Evolutionary conservation across 306 rosid genomes (phyloP).

Genomic region (Carpinus fangiana): DNA sequence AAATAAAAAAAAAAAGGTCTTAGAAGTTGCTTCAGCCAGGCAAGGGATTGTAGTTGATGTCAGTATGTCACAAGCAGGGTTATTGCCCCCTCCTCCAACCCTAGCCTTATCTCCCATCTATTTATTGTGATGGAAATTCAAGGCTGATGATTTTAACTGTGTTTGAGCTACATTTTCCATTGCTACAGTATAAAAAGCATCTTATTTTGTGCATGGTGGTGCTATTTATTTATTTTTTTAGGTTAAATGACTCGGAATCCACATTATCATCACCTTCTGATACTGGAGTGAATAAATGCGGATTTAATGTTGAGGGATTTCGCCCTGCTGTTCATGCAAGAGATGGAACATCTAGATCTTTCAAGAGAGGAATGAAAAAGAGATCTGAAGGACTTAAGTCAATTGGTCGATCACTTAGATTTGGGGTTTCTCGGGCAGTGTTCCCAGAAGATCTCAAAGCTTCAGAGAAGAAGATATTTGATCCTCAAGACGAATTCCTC

Average conservation of each 20-base stretch:
- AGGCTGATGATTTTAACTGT: slow-evolving; percentile 18
- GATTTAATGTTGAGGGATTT: slow-evolving; percentile 67
- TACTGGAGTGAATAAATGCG: slow-evolving; percentile 62
- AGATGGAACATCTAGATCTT: slow-evolving; percentile 72
- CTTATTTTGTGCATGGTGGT: slow-evolving; percentile 22
- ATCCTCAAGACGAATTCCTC: slow-evolving; percentile 89
- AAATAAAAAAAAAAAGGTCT: neutral
- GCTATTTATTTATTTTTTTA: slow-evolving; percentile 38
- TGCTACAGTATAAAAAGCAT: slow-evolving; percentile 21
- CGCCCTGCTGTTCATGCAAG: slow-evolving; percentile 54
- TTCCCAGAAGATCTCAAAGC: slow-evolving; percentile 94
- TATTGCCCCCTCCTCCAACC: neutral
- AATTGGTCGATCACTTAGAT: slow-evolving; percentile 80
- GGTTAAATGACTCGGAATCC: slow-evolving; percentile 89
- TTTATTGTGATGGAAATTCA: slow-evolving; percentile 22
- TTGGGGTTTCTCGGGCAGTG: slow-evolving; percentile 87
- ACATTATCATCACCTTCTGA: slow-evolving; percentile 70
- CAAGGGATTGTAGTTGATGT: neutral
- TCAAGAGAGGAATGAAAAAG: slow-evolving; percentile 84
- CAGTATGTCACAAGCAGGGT: neutral
- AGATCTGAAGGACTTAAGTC: slow-evolving; percentile 96
- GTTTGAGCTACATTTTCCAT: slow-evolving; percentile 14
- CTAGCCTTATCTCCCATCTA: slow-evolving; percentile 11
- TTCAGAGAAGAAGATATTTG: slow-evolving; percentile 88
- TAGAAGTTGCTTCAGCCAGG: neutral